A percentile compares a stretch with the other conserved stretches of the same genome.
These are phyloP conservation scores for Candida namnaoensis DNA, from an alignment of 805 yeast genomes.

Conservation along the genomic window DNA sequence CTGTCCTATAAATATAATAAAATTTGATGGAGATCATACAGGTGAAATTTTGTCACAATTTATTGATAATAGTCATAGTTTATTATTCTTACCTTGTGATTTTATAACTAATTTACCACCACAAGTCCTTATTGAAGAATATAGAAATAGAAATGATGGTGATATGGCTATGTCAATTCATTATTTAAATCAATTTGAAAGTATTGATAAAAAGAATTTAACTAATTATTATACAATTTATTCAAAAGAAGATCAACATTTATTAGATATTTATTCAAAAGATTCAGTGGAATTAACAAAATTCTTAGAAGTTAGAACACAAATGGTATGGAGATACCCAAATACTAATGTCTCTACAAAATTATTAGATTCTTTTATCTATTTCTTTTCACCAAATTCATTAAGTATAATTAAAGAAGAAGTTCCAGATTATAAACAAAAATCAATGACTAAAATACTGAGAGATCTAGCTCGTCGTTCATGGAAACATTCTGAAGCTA, in stretches of 20 bases:
- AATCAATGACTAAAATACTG: conserved; percentile 57
- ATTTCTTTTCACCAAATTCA: conserved; percentile 49
- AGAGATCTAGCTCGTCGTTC: conserved; percentile 87
- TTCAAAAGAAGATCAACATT: conserved; percentile 35
- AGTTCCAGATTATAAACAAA: conserved; percentile 18
- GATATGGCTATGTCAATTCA: conserved; percentile 72
- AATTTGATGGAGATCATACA: conserved; percentile 41
- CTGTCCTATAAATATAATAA: conserved; percentile 31
- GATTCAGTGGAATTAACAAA: conserved; percentile 66
- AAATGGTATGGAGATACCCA: conserved; percentile 86
- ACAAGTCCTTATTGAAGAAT: conserved; percentile 76
- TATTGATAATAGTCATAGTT: conserved; percentile 30
- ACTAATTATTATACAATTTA: conserved; percentile 63
- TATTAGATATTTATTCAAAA: conserved; percentile 67
- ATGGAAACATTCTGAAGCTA: conserved; percentile 65
- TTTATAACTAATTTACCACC: conserved; percentile 91
- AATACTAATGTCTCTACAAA: conserved; percentile 68
- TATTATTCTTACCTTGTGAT: conserved; percentile 90
- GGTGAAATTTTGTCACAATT: conserved; percentile 55
- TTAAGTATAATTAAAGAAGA: conserved; percentile 37
- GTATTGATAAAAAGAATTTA: conserved; percentile 69
- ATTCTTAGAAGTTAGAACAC: conserved; percentile 70
- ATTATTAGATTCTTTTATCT: conserved; percentile 66
- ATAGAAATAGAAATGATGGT: conserved; percentile 57
- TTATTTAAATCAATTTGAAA: conserved; percentile 67